These are phyloP conservation scores for Eleusine coracana DNA, from an alignment of 176 grass and related monocot genomes.

Conservation along the genomic window DNA sequence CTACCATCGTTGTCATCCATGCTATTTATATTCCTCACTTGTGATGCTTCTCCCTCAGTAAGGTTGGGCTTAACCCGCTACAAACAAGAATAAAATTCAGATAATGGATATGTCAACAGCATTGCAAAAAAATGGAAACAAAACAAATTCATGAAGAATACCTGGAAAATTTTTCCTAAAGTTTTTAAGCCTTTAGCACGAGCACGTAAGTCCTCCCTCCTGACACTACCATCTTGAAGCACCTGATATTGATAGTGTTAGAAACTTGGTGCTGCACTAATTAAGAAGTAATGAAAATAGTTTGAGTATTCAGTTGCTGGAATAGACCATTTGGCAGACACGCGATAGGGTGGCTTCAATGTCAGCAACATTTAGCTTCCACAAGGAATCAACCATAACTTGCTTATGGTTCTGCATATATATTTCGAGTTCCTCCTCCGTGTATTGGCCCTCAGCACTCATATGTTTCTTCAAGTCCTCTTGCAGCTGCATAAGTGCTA, in stretches of 20 bases:
- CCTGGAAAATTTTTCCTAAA: conserved; percentile 95
- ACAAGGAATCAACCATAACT: conserved; percentile 93
- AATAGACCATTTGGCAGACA: conserved; percentile 94
- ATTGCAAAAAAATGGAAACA: background rate
- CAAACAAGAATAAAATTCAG: conserved; percentile 38
- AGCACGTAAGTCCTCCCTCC: conserved; percentile 76
- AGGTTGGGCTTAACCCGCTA: conserved; percentile 72
- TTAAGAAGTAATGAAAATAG: background rate
- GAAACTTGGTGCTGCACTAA: conserved; percentile 18
- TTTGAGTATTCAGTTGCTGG: conserved; percentile 37
- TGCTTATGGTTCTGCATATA: conserved; percentile 91
- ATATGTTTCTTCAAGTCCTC: conserved; percentile 84
- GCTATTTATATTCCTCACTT: conserved; percentile 56
- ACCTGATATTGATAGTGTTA: conserved; percentile 57
- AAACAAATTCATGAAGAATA: conserved; percentile 40
- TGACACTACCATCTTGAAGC: conserved; percentile 73
- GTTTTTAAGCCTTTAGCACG: conserved; percentile 96
- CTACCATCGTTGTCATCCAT: conserved; percentile 68
- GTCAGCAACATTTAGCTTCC: conserved; percentile 99
- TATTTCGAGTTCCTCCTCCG: conserved; percentile 76
- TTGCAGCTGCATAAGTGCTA: conserved; percentile 97
- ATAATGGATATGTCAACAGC: conserved; percentile 22
- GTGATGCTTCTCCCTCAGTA: conserved; percentile 59
- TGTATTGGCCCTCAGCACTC: conserved; percentile 76
- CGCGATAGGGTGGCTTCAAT: conserved; percentile 91